phyloP scores from a whole-genome alignment of 1,139 yeast species.

The Candida freyschussii region DNA sequence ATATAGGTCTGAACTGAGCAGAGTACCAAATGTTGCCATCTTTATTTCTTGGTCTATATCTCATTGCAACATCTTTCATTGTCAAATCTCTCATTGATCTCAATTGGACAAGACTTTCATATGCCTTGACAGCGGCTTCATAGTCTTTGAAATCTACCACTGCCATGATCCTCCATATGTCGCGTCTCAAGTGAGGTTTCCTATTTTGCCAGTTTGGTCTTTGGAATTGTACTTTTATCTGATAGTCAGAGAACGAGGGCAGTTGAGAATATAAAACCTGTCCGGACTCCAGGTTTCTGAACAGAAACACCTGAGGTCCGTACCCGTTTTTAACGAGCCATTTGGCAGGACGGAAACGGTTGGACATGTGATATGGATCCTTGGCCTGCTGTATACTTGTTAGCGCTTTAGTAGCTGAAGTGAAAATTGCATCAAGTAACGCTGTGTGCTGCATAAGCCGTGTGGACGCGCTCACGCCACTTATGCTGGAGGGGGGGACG shows the following conservation, averaged over 20 bases:
- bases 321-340: conserved; percentile 49
- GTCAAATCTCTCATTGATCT: conserved; percentile 66
- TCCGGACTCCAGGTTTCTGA: conserved; percentile 82
- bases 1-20: conserved; percentile 86
- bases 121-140: conserved; percentile 68
- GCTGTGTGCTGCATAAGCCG: too few relatives aligned
- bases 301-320: conserved; percentile 81
- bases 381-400: too few relatives aligned
- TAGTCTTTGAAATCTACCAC: conserved; percentile 67
- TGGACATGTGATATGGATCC: too few relatives aligned
- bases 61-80: conserved; percentile 55
- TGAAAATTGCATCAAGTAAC: too few relatives aligned
- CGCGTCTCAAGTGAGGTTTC: conserved; percentile 70
- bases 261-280: conserved; percentile 88
- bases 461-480: too few relatives aligned
- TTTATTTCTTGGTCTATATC: conserved; percentile 65
- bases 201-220: conserved; percentile 89
- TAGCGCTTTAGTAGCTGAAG: too few relatives aligned
- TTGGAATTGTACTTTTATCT: conserved; percentile 65
- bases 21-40: conserved; percentile 83
- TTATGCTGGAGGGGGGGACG: too few relatives aligned
- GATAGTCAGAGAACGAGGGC: conserved; percentile 57
- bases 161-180: conserved; percentile 88
- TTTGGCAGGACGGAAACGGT: conserved; percentile 34
- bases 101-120: conserved; percentile 67